Conservation (phyloP, 1,284 basidiomycete species). For the Rhodofomes roseus region DNA sequence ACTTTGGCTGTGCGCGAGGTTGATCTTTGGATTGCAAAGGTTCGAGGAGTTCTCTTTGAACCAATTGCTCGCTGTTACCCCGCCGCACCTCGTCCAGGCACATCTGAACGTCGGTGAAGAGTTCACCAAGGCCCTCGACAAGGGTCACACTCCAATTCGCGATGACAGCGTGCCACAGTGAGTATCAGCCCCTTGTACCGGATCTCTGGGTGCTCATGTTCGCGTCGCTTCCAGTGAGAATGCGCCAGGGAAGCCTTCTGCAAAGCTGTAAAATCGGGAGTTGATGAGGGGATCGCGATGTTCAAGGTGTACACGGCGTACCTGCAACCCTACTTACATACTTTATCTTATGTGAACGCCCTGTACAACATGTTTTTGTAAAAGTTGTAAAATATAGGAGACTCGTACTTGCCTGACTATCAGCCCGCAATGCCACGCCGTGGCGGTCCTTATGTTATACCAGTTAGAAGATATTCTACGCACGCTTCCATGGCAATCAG, state of each 20-base stretch:
- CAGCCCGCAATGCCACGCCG: too few species aligned
- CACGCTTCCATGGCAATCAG: background rate
- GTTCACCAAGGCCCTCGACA: constrained; percentile 39
- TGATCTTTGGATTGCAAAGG: constrained; percentile 2
- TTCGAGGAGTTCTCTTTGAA: constrained; percentile 17
- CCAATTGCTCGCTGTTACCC: constrained; percentile 63
- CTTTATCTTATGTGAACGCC: too few species aligned
- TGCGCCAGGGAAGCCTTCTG: background rate
- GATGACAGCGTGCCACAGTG: background rate
- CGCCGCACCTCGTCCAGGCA: constrained; percentile 55
- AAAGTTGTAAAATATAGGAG: too few species aligned
- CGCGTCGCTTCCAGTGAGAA: background rate
- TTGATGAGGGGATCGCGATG: too few species aligned
- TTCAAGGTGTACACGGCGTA: too few species aligned
- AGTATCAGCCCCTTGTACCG: background rate
- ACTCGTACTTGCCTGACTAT: too few species aligned
- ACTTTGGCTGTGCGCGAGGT: background rate
- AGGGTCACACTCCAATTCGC: constrained; percentile 5
- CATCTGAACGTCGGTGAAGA: constrained; percentile 51
- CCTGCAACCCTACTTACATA: too few species aligned
- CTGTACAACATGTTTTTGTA: too few species aligned
- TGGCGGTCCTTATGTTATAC: too few species aligned
- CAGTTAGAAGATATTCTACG: too few species aligned
- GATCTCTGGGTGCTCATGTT: background rate
- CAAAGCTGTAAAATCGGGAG: too few species aligned